Base-by-base conservation (phyloP, 164 flowering plant genomes). In the Stephania japonica region DNA sequence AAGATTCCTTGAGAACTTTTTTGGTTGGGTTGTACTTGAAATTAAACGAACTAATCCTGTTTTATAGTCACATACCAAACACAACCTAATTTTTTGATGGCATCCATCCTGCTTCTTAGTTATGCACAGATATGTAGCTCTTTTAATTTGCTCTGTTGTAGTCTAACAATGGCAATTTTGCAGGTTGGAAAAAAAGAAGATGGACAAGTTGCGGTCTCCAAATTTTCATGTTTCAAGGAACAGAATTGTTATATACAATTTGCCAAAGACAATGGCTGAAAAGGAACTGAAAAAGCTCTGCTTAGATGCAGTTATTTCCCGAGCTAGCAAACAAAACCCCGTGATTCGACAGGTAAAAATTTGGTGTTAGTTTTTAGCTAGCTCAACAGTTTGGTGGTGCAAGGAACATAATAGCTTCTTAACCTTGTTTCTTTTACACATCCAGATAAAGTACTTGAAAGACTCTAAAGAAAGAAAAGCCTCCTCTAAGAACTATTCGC, bases 191-290 rank as follows among this genome's bases (percentile, higher is more conserved):
- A 86, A 79, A 74, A 83, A 78, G 68, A 93, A 89, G 83, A 81
- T 8, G 81, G 76, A 70, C 18, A 96, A 88, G 79, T 91, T 96
- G 71, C 86, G 84, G 74, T 91, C 97, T 38, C 97, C 98, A 25
- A 93, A 90, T 72, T 91, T 87, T 75, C 97, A 91, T 86, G 87
- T 96, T 70, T 96, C 99, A 75, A 89, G 74, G 84, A 91, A 93
- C 12, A 87, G 98, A 73, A 88, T 96, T 26, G 79, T 92, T n/a
- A 80, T 96, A 21, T 86, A 93, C 80, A 96, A 96, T 82, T 72
- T 93, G 69, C 99, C 99, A 0, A 91, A 89, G 86, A 76, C 89
- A n/a, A 83, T 90, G 93, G 80, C 82, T 16, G 97, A 88, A 71
- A 85, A 84, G 73, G 84, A 88, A 71, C 84, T 96, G 23, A 86